These are phyloP conservation scores for Globisporangium megalacanthum DNA, from an alignment of 352 stramenopile genomes.

Conservation along the genomic window DNA sequence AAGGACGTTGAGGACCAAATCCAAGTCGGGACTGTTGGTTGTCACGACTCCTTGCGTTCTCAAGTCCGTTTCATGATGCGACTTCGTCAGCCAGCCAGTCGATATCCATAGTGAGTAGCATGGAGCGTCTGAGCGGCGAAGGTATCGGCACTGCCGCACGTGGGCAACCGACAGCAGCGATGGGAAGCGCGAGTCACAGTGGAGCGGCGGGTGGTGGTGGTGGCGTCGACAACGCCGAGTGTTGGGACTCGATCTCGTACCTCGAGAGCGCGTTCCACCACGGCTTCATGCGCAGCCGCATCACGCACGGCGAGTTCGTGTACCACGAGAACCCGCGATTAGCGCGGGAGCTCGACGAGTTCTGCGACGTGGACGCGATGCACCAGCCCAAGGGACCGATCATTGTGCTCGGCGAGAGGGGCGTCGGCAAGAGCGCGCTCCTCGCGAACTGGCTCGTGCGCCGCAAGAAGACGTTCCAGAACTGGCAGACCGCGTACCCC, in stretches of 20 bases:
- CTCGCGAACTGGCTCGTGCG: slow-evolving; percentile 80
- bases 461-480: slow-evolving; percentile 83
- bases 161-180: too few species aligned
- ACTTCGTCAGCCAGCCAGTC: too few species aligned
- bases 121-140: too few species aligned
- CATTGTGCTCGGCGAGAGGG: slow-evolving; percentile 67
- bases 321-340: slow-evolving; percentile 64
- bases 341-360: slow-evolving; percentile 69
- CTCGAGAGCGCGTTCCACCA: slow-evolving; percentile 79
- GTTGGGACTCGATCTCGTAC: slow-evolving; percentile 77
- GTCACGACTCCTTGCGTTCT: too few species aligned
- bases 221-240: slow-evolving; percentile 35
- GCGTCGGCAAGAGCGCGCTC: slow-evolving; percentile 71
- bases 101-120: too few species aligned
- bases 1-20: too few species aligned
- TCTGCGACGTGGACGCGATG: slow-evolving; percentile 84
- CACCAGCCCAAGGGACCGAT: slow-evolving; percentile 70
- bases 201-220: neutral
- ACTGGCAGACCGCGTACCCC: slow-evolving; percentile 72
- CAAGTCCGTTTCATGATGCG: too few species aligned
- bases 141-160: too few species aligned
- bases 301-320: slow-evolving; percentile 67
- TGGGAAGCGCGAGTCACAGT: too few species aligned
- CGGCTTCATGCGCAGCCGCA: slow-evolving; percentile 69
- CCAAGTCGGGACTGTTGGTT: too few species aligned